These are phyloP conservation scores for Mycena venus DNA, from an alignment of 768 basidiomycete species.

Conservation along the genomic window DNA sequence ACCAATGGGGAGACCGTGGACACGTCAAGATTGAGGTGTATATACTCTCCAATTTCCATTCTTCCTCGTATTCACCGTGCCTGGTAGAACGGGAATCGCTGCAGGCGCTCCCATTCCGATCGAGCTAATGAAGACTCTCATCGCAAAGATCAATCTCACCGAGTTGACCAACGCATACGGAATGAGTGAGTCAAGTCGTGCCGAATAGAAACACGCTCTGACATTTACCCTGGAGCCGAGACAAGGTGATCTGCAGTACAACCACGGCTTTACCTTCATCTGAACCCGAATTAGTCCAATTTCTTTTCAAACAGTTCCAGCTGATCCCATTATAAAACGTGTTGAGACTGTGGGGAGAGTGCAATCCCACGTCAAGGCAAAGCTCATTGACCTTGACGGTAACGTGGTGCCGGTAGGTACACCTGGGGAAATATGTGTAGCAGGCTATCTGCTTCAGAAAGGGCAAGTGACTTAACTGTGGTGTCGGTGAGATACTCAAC, in stretches of 20 bases:
- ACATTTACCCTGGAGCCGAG: conserved; percentile 66
- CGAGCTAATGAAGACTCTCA: conserved; percentile 81
- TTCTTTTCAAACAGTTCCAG: conserved; percentile 82
- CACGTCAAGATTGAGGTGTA: conserved; percentile 69
- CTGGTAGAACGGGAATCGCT: conserved; percentile 81
- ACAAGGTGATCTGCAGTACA: conserved; percentile 61
- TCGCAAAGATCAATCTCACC: conserved; percentile 72
- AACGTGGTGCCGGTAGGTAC: conserved; percentile 77
- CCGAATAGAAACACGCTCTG: neutral
- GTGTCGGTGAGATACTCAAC: conserved; percentile 50
- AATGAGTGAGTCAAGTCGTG: conserved; percentile 74
- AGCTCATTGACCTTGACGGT: conserved; percentile 71
- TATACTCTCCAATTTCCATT: neutral
- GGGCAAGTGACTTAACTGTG: conserved; percentile 66
- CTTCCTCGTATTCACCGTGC: neutral
- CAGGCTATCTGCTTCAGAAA: conserved; percentile 86
- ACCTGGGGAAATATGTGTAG: conserved; percentile 80
- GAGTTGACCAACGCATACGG: conserved; percentile 87
- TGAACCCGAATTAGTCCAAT: conserved; percentile 70
- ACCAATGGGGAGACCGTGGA: conserved; percentile 61
- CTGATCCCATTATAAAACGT: conserved; percentile 78
- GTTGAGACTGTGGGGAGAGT: conserved; percentile 87
- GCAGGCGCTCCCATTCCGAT: conserved; percentile 86
- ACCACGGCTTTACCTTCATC: neutral
- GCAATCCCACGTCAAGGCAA: conserved; percentile 84